Base-by-base conservation (phyloP, 306 rosid species). In the Vigna hirtella region DNA sequence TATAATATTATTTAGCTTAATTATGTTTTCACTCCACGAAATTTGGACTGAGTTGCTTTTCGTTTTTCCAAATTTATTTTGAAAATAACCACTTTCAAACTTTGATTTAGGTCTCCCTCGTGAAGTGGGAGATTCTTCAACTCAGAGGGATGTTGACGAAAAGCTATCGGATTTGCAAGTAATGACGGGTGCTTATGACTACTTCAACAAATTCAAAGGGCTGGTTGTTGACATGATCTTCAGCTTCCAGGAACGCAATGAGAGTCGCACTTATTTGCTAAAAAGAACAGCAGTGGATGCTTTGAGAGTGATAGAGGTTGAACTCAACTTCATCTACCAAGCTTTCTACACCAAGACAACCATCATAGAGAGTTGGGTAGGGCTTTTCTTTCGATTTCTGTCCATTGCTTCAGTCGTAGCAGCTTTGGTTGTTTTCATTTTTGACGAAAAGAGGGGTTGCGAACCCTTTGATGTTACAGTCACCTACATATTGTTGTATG, bases 281-380 rank as follows among this genome's bases (percentile, higher is more conserved):
- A 0, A 7, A 0, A 36, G 16, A 70, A 15, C 30, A 2, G 9
- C 0, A 1, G 0, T 20, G 3, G 81, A 83, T 7, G 85, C 86
- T 38, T 56, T 85, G 7, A 79, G 58, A 9, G 32, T 87, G 2
- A 62, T 89, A 48, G 78, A 78, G 12, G 66, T 76, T 40, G 90
- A 87, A 22, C 90, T 86, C 72, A 85, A 87, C 75, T 87, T 85
- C 79, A 57, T 86, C 0, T 89, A 85, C 15, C 82, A 85, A 64
- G 82, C 76, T 78, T 85, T 89, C 26, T 85, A 70, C 18, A 89
- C 90, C 8, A 87, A 89, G 83, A 81, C 65, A 5, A 53, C 50
- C 0, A 82, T 79, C 9, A 70, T 83, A 66, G 78, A 38, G 57
- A 43, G 38, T 5, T 4, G 0, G 38, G 0, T 0, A 2, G 86